A percentile compares a stretch with the other conserved stretches of the same genome.
Conservation (phyloP, 805 yeast species). For the Pichia membranifaciens region DNA sequence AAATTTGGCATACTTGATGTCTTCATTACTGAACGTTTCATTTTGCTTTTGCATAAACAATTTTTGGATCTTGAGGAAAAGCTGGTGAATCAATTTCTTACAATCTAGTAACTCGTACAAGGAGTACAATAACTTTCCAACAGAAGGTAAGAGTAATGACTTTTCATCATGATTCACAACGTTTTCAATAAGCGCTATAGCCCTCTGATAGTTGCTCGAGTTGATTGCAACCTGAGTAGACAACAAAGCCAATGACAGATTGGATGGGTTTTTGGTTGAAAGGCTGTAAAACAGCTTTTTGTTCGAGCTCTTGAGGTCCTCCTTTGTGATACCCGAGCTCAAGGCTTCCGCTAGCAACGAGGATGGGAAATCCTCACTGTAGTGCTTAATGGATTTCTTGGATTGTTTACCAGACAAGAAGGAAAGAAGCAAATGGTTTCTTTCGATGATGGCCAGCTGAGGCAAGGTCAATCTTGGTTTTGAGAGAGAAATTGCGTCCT, state of each 20-base stretch:
- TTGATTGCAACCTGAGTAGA: conserved; percentile 32
- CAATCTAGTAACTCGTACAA: conserved; percentile 44
- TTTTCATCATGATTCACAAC: conserved; percentile 10
- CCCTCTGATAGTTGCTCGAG: conserved; percentile 29
- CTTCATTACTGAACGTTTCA: conserved; percentile 10
- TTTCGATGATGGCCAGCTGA: conserved; percentile 36
- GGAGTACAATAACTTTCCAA: conserved; percentile 44
- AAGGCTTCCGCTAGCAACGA: conserved; percentile 22
- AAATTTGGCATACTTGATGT: conserved; percentile 27
- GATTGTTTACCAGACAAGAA: conserved; percentile 34
- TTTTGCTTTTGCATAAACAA: conserved; percentile 13
- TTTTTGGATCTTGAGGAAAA: conserved; percentile 30
- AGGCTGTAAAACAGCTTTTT: conserved; percentile 32
- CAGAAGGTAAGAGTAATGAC: conserved; percentile 35
- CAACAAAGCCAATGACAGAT: conserved; percentile 28
- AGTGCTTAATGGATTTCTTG: conserved; percentile 16
- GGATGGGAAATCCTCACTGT: conserved; percentile 18
- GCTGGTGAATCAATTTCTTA: conserved; percentile 26
- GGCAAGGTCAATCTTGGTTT: conserved; percentile 31
- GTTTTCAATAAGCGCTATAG: conserved; percentile 34
- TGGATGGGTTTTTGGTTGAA: conserved; percentile 27
- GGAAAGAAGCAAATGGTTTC: conserved; percentile 41
- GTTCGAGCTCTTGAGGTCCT: background rate
- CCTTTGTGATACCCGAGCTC: background rate
- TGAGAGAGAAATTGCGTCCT: conserved; percentile 24